phyloP scores from a whole-genome alignment of 2,329 filamentous ascomycete species.

The Pseudogymnoascus sp. region DNA sequence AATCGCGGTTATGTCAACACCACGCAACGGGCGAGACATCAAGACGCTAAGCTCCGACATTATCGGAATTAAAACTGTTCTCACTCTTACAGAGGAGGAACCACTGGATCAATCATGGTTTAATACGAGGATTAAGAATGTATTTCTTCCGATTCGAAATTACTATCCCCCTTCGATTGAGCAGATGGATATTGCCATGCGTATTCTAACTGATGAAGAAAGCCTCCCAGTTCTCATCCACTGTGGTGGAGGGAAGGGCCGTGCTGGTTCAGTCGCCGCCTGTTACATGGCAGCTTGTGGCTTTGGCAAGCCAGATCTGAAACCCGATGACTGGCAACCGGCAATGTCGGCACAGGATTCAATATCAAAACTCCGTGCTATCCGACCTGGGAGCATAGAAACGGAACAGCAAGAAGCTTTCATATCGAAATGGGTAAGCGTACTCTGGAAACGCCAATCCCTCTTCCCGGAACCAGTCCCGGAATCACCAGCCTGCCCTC shows the following conservation, averaged over 20 bases:
- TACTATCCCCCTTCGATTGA: slow-evolving; percentile 14
- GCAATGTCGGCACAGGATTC: slow-evolving; percentile 11
- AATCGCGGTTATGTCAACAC: slow-evolving; percentile 17
- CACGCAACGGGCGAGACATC: slow-evolving; percentile 12
- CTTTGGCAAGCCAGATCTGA: background rate
- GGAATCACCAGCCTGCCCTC: slow-evolving; percentile 2
- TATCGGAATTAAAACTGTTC: slow-evolving; percentile 14
- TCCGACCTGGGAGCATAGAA: slow-evolving; percentile 16
- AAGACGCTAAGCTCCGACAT: background rate
- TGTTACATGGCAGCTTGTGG: slow-evolving; percentile 17
- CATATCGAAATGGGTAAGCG: slow-evolving; percentile 13
- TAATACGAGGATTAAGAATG: slow-evolving; percentile 11
- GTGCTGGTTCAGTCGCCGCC: slow-evolving; percentile 16
- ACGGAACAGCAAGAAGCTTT: slow-evolving; percentile 16
- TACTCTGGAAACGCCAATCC: slow-evolving; percentile 16
- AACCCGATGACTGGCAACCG: slow-evolving; percentile 9
- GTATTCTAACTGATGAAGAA: slow-evolving; percentile 11
- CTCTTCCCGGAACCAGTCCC: background rate
- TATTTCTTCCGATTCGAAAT: slow-evolving; percentile 14
- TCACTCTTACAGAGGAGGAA: slow-evolving; percentile 17
- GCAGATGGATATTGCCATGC: slow-evolving; percentile 14
- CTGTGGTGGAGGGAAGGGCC: slow-evolving; percentile 18
- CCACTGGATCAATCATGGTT: slow-evolving; percentile 15
- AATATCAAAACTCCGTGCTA: slow-evolving; percentile 9
- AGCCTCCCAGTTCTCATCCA: slow-evolving; percentile 14